Evolutionary conservation across 306 rosid species (phyloP).

Genomic region (Cucurbita moschata): DNA sequence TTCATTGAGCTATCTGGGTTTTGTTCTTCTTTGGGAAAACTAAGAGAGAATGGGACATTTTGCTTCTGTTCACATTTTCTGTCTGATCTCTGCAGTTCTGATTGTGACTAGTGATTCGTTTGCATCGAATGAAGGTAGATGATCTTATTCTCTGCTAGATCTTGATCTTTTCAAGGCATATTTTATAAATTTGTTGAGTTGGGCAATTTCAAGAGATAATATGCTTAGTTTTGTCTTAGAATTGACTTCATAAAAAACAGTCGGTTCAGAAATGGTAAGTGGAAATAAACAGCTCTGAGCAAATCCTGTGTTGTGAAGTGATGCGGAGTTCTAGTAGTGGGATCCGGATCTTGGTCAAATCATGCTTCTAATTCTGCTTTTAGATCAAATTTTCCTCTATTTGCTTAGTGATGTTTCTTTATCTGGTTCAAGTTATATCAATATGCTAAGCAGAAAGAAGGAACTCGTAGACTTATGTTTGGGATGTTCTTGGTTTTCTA

Average conservation of each 20-base stretch:
- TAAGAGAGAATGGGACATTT: slow-evolving; percentile 37
- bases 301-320: background rate
- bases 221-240: background rate
- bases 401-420: background rate
- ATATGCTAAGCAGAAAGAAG: background rate
- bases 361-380: background rate
- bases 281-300: background rate
- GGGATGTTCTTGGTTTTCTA: background rate
- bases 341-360: background rate
- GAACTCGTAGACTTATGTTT: background rate
- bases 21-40: slow-evolving; percentile 15
- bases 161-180: slow-evolving; percentile 17
- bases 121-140: slow-evolving; percentile 53
- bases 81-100: slow-evolving; percentile 30
- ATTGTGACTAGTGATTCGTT: slow-evolving; percentile 30
- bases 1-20: slow-evolving; percentile 26
- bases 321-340: slow-evolving; percentile 6
- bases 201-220: background rate
- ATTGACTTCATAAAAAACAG: background rate
- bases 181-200: background rate
- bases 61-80: slow-evolving; percentile 33
- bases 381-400: background rate
- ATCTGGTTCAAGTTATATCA: background rate
- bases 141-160: slow-evolving; percentile 25
- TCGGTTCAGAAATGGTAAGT: background rate